These are phyloP conservation scores for Penicillium cosmopolitanum DNA, from an alignment of 495 filamentous ascomycete species.

Conservation along the genomic window DNA sequence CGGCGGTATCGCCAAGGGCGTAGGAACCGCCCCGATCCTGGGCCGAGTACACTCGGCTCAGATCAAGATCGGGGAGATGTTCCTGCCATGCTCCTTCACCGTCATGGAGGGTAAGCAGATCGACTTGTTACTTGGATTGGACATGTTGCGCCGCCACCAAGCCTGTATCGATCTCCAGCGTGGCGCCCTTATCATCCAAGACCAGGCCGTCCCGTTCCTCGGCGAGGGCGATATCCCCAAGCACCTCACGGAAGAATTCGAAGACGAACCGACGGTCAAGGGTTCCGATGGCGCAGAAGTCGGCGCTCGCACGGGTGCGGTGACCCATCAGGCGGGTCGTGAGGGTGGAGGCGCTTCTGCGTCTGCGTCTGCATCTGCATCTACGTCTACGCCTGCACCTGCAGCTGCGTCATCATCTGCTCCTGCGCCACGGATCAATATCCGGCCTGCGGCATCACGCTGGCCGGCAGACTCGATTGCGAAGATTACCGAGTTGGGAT, in stretches of 20 bases:
- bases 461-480: conserved; percentile 51
- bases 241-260: conserved; percentile 64
- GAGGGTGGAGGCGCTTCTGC: conserved; percentile 26
- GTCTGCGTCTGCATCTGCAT: conserved; percentile 16
- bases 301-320: conserved; percentile 80
- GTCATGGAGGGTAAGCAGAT: conserved; percentile 99
- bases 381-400: conserved; percentile 3
- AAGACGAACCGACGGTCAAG: conserved; percentile 81
- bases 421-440: conserved; percentile 31
- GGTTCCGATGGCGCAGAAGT: conserved; percentile 86
- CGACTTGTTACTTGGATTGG: conserved; percentile 90
- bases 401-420: conserved; percentile 28
- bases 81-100: conserved; percentile 94
- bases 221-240: conserved; percentile 93
- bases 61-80: conserved; percentile 87
- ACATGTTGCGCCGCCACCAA: conserved; percentile 95
- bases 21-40: conserved; percentile 91
- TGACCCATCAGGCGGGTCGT: conserved; percentile 62
- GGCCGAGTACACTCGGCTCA: conserved; percentile 93
- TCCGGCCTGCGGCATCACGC: conserved; percentile 40
- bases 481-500: conserved; percentile 78
- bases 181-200: conserved; percentile 82
- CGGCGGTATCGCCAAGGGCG: conserved; percentile 86
- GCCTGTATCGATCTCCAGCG: conserved; percentile 85
- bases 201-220: conserved; percentile 84